Conservation (phyloP, 2,329 filamentous ascomycete genomes). For the Aspergillus caelatus region DNA sequence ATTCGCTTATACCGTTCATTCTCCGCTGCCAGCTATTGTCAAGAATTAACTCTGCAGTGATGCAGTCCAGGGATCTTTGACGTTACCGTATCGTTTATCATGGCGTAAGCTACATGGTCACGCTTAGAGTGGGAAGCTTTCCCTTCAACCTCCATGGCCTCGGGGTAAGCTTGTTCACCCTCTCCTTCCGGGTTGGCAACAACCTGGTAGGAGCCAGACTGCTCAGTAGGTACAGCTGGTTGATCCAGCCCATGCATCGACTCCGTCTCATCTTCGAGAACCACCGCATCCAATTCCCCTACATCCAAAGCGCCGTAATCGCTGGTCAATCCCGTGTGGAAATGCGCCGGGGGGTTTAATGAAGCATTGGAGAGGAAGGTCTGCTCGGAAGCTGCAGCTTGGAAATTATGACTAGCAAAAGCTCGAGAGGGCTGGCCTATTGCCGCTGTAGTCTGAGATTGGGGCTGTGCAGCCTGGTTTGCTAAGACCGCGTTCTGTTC, state of each 20-base stretch:
- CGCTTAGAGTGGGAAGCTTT: conserved; percentile 12
- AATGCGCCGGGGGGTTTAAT: conserved; percentile 30
- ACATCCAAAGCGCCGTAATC: conserved; percentile 48
- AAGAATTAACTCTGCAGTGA: conserved; percentile 14
- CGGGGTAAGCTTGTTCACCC: conserved; percentile 3
- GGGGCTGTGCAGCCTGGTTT: conserved; percentile 37
- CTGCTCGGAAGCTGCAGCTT: conserved; percentile 5
- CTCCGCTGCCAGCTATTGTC: conserved; percentile 40
- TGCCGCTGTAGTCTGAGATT: conserved; percentile 10
- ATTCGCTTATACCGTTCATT: conserved; percentile 44
- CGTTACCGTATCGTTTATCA: conserved; percentile 31
- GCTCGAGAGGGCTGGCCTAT: conserved; percentile 6
- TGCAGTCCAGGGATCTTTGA: too few relatives aligned
- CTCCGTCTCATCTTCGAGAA: conserved; percentile 40
- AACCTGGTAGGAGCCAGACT: conserved; percentile 9
- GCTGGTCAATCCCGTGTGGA: conserved; percentile 41
- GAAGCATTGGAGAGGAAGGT: conserved; percentile 18
- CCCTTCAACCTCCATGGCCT: conserved; percentile 23
- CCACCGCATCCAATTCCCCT: conserved; percentile 46
- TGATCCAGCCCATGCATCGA: conserved; percentile 16
- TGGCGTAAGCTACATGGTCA: conserved; percentile 17
- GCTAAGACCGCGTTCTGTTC: conserved; percentile 50
- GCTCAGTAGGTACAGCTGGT: conserved; percentile 12
- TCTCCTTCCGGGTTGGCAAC: conserved; percentile 26
- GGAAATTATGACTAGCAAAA: neutral